Percentiles rank a stretch among this genome's conserved stretches.
phyloP scores from a whole-genome alignment of 2,329 filamentous ascomycete species.

The Ceratocystis ficicola region DNA sequence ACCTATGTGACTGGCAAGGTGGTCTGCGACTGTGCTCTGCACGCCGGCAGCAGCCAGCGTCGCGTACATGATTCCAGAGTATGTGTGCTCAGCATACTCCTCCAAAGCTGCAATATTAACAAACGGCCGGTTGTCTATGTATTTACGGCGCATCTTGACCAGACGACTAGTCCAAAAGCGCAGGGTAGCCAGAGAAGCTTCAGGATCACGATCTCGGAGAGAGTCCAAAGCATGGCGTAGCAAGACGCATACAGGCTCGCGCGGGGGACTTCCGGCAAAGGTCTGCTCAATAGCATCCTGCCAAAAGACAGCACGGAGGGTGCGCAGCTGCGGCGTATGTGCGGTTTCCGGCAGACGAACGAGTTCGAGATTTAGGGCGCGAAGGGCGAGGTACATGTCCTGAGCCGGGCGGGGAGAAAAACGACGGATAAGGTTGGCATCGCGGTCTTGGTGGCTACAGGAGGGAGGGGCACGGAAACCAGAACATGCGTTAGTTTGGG shows the following conservation, averaged over 20 bases:
- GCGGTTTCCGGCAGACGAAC: constrained; percentile 82
- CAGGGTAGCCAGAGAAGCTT: constrained; percentile 38
- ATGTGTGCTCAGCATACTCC: constrained; percentile 86
- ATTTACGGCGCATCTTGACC: constrained; percentile 67
- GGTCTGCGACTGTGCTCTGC: constrained; percentile 73
- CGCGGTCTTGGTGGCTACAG: constrained; percentile 69
- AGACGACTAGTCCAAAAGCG: constrained; percentile 67
- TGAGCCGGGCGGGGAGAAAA: constrained; percentile 66
- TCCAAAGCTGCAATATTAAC: constrained; percentile 61
- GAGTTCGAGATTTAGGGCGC: constrained; percentile 85
- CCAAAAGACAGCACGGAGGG: constrained; percentile 92
- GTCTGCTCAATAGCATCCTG: constrained; percentile 69
- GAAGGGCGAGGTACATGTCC: constrained; percentile 79
- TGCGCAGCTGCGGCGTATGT: constrained; percentile 73
- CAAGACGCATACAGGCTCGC: constrained; percentile 81
- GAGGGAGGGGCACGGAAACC: not conserved
- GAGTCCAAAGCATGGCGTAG: constrained; percentile 59
- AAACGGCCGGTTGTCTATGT: constrained; percentile 75
- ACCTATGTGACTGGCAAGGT: constrained; percentile 87
- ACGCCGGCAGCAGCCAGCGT: constrained; percentile 69
- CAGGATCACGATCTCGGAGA: constrained; percentile 38
- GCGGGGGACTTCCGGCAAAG: constrained; percentile 65
- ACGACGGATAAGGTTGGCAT: constrained; percentile 72
- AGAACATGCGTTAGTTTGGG: not conserved
- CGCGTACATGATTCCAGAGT: constrained; percentile 82